Evolutionary conservation across 1,139 yeast genomes (phyloP), one percentile per base, ranked within the genome.

Genomic region (Debaryomyces sp.): DNA sequence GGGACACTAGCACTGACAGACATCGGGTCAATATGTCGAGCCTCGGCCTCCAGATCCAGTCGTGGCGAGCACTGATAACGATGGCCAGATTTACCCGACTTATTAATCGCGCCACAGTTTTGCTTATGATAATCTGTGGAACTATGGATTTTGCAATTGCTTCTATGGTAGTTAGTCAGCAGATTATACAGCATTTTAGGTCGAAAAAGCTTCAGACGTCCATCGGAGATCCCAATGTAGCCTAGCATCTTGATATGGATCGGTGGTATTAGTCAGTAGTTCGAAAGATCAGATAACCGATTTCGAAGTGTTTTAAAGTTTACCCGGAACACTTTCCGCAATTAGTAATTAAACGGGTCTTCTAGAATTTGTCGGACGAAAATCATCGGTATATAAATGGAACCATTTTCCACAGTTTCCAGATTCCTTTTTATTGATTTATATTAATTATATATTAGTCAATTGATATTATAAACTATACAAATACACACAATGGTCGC

Each of bases 401-500:
- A 18, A 12, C 43, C 43, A 30, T 17, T 18, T 41, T 30, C 43
- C 43, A 41, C 36, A 30, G 36, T 30, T 30, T 22, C 9, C 24
- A 13, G n/a, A n/a, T n/a, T n/a, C n/a, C n/a, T n/a, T n/a, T n/a
- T n/a, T n/a, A n/a, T n/a, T n/a, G n/a, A n/a, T 32, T 30, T 32
- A 18, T 1, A 13, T 22, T 26, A 8, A 27, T 27, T 30, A 39
- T 39, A 27, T 9, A 38, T 8, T 27, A 39, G 33, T 39, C 33
- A 39, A 39, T 39, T 27, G 42, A 39, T 27, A 35, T 35, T 21
- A 35, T 35, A 35, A 35, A 35, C 26, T 17, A 35, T 5, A 35
- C 7, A 21, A n/a, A 37, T 23, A 13, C 30, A 35, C 15, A 77
- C 57, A 78, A 90, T 90, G 96, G 94, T 86, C 71, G 92, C 96